Evolutionary conservation across 2,329 filamentous ascomycete species (phyloP).

Genomic region (Aureobasidium uvarum): DNA sequence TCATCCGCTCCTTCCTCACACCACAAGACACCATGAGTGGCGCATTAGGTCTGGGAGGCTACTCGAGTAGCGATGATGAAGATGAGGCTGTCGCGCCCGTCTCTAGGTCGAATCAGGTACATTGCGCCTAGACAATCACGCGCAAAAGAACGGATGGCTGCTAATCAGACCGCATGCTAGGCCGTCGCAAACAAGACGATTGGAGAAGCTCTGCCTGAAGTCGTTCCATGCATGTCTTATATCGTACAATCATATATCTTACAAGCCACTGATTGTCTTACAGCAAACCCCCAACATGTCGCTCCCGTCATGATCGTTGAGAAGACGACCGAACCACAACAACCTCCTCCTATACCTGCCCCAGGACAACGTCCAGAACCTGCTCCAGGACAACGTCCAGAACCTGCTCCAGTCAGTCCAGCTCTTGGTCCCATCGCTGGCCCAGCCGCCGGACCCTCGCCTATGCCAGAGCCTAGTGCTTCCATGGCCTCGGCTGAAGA

Average conservation of each 20-base stretch:
- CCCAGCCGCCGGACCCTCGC: slow-evolving; percentile 17
- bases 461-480: slow-evolving; percentile 28
- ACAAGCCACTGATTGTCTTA: slow-evolving; percentile 26
- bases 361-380: not conserved
- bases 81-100: slow-evolving; percentile 33
- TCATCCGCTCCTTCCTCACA: not conserved
- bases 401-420: slow-evolving; percentile 3
- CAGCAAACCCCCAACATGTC: not conserved
- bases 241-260: slow-evolving; percentile 2
- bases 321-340: slow-evolving; percentile 1
- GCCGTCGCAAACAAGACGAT: slow-evolving; percentile 27
- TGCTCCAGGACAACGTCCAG: not conserved
- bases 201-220: slow-evolving; percentile 7
- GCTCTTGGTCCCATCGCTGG: slow-evolving; percentile 24
- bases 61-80: slow-evolving; percentile 51
- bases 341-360: not conserved
- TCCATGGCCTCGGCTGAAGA: slow-evolving; percentile 11
- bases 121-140: slow-evolving; percentile 24
- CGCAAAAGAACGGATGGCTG: slow-evolving; percentile 44
- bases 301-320: not conserved
- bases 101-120: slow-evolving; percentile 12
- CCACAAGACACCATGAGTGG: slow-evolving; percentile 31
- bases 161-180: slow-evolving; percentile 40
- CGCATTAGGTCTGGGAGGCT: slow-evolving; percentile 45
- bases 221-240: slow-evolving; percentile 8